These are phyloP conservation scores for Waltergamsia citrina DNA, from an alignment of 2,329 filamentous ascomycete species.

Conservation along the genomic window DNA sequence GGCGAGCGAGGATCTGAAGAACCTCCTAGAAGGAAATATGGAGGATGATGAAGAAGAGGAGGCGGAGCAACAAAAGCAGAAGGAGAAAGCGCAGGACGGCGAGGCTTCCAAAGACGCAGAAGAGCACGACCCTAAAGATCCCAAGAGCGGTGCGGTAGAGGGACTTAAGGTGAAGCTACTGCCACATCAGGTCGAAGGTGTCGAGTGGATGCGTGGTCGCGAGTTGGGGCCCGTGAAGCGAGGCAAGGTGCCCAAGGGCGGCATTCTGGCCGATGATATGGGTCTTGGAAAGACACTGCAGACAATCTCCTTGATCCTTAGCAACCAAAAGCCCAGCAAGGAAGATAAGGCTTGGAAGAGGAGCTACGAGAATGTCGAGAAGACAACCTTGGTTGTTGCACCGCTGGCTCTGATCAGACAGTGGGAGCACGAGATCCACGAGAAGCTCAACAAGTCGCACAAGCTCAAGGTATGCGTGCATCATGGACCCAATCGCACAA, in stretches of 20 bases:
- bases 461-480: slow-evolving; percentile 77
- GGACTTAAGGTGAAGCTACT: slow-evolving; percentile 82
- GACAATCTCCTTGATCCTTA: slow-evolving; percentile 79
- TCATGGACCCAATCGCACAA: slow-evolving; percentile 79
- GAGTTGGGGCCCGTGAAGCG: slow-evolving; percentile 81
- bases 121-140: slow-evolving; percentile 15
- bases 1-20: slow-evolving; percentile 69
- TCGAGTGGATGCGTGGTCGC: slow-evolving; percentile 90
- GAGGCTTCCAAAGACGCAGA: slow-evolving; percentile 8
- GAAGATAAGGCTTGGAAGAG: slow-evolving; percentile 54
- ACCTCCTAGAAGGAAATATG: slow-evolving; percentile 71
- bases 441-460: slow-evolving; percentile 63
- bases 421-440: slow-evolving; percentile 89
- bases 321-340: slow-evolving; percentile 60
- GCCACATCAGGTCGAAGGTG: slow-evolving; percentile 88
- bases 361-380: slow-evolving; percentile 59
- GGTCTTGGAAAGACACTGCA: slow-evolving; percentile 91
- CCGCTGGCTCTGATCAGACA: slow-evolving; percentile 91
- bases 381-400: slow-evolving; percentile 82
- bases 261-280: slow-evolving; percentile 90
- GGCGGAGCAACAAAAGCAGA: slow-evolving; percentile 11
- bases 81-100: slow-evolving; percentile 9
- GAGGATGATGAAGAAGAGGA: slow-evolving; percentile 59
- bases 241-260: slow-evolving; percentile 76
- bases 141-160: slow-evolving; percentile 49